Conservation (phyloP, 345 rosid genomes). For the Nasturtium officinale region DNA sequence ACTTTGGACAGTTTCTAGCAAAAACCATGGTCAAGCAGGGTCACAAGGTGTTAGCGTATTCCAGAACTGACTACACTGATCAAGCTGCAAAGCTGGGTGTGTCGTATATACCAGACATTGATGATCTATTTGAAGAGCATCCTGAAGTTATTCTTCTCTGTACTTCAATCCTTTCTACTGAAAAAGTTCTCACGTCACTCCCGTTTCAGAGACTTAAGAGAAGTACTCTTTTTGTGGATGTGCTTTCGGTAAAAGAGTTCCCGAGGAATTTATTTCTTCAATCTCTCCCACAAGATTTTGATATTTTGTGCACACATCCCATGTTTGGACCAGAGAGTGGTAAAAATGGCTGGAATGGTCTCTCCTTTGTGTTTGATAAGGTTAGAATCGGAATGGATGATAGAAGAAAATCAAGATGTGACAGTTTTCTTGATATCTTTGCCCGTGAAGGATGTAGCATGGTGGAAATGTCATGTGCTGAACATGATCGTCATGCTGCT, state of each 20-base stretch:
- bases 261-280: conserved; percentile 63
- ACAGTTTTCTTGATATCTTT: conserved; percentile 65
- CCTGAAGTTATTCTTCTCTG: conserved; percentile 78
- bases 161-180: conserved; percentile 75
- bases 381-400: conserved; percentile 62
- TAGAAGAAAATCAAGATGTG: conserved; percentile 54
- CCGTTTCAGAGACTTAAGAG: conserved; percentile 77
- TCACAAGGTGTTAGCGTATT: conserved; percentile 68
- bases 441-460: conserved; percentile 73
- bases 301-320: conserved; percentile 79
- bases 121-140: conserved; percentile 84
- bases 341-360: conserved; percentile 70
- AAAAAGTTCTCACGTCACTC: conserved; percentile 66
- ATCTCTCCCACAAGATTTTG: conserved; percentile 59
- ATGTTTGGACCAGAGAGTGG: conserved; percentile 94
- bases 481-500: conserved; percentile 83
- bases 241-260: conserved; percentile 83
- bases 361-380: conserved; percentile 72
- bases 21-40: conserved; percentile 66
- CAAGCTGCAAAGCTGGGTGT: conserved; percentile 60
- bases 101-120: conserved; percentile 56
- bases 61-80: conserved; percentile 65
- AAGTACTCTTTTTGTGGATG: conserved; percentile 86
- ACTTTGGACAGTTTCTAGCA: conserved; percentile 78
- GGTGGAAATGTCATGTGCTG: conserved; percentile 88